Base-by-base conservation (phyloP, 441 rosid species). In the Gossypium schwendimanii region DNA sequence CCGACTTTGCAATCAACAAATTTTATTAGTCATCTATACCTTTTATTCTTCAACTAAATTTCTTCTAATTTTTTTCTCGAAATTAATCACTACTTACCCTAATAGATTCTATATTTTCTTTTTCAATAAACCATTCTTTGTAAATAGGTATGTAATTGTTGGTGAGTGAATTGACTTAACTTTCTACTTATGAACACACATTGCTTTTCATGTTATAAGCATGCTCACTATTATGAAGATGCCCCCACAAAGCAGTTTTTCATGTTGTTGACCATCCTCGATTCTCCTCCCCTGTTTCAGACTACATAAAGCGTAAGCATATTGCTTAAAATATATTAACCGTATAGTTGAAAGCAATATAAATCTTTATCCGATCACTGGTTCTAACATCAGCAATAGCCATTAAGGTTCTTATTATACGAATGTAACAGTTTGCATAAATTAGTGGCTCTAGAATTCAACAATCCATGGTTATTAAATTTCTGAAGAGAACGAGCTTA, bases 261-360 rank as follows among this genome's bases (percentile, higher is more conserved):
- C 98, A 94, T 0, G 87, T 71, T 24, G 92, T 94, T 70, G 99
- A 94, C 98, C 98, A 94, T 57, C 96, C 96, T 0, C 94, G 94
- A 20, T 96, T 97, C 9, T 87, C 91, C 76, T 92, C 98, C 70
- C 99, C 98, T 86, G 87, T 73, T 75, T 77, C 70, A 26, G 47
- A 70, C 4, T 18, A 33, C 28, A 31, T 28, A 28, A 28, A 28
- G 33, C 1, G 45, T 52, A 44, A 57, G 44, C 69, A 63, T 18
- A 33, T 15, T 26, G 33, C 55, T 23, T 44, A 44, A 58, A 52
- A 26, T 26, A 26, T 26, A 50, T 69, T 50, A 54, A 10, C 11
- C 14, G 11, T 31, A 69, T 31, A 9, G 39, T 47, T 45, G 12
- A 45, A 65, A 41, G 24, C 20, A 1, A 65, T 1, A 24, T 47